These are phyloP conservation scores for Gautieria morchelliformis DNA, from an alignment of 768 basidiomycete species.

Conservation along the genomic window DNA sequence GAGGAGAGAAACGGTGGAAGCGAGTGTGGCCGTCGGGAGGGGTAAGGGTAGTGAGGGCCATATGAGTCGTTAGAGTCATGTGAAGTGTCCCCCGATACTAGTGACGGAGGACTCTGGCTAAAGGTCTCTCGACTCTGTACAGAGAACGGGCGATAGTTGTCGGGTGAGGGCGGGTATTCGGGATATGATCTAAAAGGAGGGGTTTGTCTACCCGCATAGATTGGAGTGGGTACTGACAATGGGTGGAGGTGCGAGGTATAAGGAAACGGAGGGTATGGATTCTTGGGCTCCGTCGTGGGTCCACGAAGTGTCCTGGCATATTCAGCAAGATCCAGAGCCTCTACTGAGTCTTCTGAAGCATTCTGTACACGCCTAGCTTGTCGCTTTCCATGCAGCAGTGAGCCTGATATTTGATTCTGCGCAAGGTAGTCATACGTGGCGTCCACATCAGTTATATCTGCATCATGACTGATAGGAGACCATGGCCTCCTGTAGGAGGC, in stretches of 20 bases:
- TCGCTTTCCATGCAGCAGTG: not conserved
- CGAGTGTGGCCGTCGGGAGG: constrained; percentile 15
- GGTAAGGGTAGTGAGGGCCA: constrained; percentile 20
- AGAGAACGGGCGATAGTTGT: constrained; percentile 5
- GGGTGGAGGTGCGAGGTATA: constrained; percentile 4
- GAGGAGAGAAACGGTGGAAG: constrained; percentile 10
- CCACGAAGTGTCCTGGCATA: constrained; percentile 45
- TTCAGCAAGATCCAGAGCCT: constrained; percentile 66
- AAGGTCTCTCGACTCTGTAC: not conserved
- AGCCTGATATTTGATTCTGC: not conserved
- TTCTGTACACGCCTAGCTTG: constrained; percentile 23
- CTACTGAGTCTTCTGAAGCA: constrained; percentile 54
- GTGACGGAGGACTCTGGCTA: not conserved
- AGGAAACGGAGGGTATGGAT: constrained; percentile 23
- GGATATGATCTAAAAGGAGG: not conserved
- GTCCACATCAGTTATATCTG: not conserved
- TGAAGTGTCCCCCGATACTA: not conserved
- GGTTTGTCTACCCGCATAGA: not conserved
- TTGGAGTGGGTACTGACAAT: constrained; percentile 1
- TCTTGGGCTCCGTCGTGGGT: constrained; percentile 17
- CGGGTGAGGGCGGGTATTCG: constrained; percentile 17
- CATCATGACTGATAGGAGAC: constrained; percentile 1
- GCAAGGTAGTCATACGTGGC: not conserved
- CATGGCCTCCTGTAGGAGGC: not conserved
- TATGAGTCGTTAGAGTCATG: constrained; percentile 17